A percentile compares a stretch with the other conserved stretches of the same genome.
Evolutionary conservation across 2,329 filamentous ascomycete genomes (phyloP).

Genomic region (Verruconis gallopava): DNA sequence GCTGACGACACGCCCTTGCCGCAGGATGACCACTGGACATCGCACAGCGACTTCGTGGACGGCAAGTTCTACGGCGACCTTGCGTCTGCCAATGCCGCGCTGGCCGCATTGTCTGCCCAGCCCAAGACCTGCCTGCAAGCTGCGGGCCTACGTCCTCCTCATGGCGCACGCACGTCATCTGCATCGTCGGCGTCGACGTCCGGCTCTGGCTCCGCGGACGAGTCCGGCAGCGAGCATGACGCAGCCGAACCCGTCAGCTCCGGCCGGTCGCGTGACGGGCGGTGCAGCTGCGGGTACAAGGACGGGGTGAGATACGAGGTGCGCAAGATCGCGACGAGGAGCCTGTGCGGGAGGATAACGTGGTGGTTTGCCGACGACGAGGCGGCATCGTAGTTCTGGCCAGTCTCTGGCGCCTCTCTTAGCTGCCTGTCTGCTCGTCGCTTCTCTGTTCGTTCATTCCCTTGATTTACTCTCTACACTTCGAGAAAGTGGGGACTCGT

Average conservation of each 20-base stretch:
- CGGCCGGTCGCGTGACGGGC: too few relatives aligned
- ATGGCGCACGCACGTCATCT: neutral
- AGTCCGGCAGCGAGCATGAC: too few relatives aligned
- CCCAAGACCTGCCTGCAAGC: neutral
- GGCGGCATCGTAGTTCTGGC: too few relatives aligned
- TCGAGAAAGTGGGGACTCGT: too few relatives aligned
- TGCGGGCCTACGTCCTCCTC: neutral
- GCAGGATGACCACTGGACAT: neutral
- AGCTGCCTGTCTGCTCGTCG: too few relatives aligned
- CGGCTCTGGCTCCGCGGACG: too few relatives aligned
- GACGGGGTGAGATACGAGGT: slow-evolving; percentile 1
- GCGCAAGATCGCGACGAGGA: slow-evolving; percentile 5
- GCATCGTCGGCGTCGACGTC: neutral
- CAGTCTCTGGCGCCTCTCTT: too few relatives aligned
- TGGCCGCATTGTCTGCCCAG: neutral
- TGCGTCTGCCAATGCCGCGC: neutral
- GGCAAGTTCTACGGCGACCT: neutral
- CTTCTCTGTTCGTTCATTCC: too few relatives aligned
- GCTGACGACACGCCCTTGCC: neutral
- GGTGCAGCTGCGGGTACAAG: neutral
- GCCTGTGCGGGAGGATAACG: neutral
- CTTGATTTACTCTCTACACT: too few relatives aligned
- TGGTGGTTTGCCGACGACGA: neutral
- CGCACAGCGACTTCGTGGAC: neutral
- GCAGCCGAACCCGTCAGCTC: too few relatives aligned